phyloP scores from a whole-genome alignment of 2,329 filamentous ascomycete species.

The Fusarium decemcellulare region DNA sequence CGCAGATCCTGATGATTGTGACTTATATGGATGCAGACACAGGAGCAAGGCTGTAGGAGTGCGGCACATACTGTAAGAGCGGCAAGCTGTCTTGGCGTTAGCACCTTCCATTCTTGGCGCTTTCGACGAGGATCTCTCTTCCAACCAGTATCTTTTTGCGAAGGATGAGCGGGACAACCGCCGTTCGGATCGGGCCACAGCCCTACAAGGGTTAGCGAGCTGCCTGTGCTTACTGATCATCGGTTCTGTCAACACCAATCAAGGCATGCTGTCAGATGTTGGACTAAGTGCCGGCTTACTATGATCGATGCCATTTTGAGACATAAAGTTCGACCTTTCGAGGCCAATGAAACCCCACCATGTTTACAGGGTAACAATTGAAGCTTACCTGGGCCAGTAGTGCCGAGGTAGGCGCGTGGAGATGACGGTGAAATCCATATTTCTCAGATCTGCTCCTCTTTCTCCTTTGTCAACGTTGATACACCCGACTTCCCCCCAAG shows the following conservation, averaged over 20 bases:
- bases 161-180: not conserved
- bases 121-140: no score
- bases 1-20: no score
- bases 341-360: not conserved
- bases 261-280: not conserved
- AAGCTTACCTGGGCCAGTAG: no score
- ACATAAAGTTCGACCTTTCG: not conserved
- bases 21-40: no score
- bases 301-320: not conserved
- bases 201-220: slow-evolving; percentile 6
- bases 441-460: not conserved
- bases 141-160: no score
- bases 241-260: not conserved
- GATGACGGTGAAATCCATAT: not conserved
- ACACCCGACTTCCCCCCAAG: no score
- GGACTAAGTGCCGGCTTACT: slow-evolving; percentile 6
- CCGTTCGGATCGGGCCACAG: not conserved
- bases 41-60: no score
- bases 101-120: no score
- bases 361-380: no score
- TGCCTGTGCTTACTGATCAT: not conserved
- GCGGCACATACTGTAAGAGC: no score
- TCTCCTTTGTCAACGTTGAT: not conserved
- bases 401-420: no score
- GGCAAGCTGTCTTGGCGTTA: no score